These are phyloP conservation scores for Didymella arachidicola DNA, from an alignment of 2,329 filamentous ascomycete genomes.

Conservation along the genomic window DNA sequence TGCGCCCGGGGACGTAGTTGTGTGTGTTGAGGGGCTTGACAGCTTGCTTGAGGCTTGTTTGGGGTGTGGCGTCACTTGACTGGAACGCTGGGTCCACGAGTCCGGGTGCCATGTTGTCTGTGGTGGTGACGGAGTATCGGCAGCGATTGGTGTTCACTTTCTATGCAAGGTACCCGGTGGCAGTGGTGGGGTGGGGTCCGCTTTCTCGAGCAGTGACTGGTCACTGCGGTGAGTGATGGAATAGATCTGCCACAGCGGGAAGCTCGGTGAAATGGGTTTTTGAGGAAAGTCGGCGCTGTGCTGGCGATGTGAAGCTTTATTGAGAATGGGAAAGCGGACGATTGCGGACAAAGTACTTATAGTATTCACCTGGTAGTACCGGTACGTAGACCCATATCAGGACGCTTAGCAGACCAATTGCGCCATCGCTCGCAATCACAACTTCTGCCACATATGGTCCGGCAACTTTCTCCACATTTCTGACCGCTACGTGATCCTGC, in stretches of 20 bases:
- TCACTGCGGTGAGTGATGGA: not conserved
- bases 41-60: constrained; percentile 21
- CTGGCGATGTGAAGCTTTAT: constrained; percentile 2
- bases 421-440: constrained; percentile 50
- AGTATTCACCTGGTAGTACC: constrained; percentile 8
- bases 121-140: constrained; percentile 3
- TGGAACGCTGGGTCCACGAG: constrained; percentile 41
- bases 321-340: constrained; percentile 1
- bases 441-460: constrained; percentile 15
- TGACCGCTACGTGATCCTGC: constrained; percentile 11
- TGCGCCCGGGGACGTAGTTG: constrained; percentile 59
- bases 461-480: constrained; percentile 21
- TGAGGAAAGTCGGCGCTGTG: not conserved
- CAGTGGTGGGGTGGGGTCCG: constrained; percentile 1
- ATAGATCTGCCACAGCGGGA: not conserved
- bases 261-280: not conserved
- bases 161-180: constrained; percentile 13
- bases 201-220: not conserved
- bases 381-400: constrained; percentile 20
- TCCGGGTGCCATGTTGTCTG: constrained; percentile 42
- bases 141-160: constrained; percentile 4
- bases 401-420: constrained; percentile 31
- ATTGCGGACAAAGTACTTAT: constrained; percentile 22
- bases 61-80: constrained; percentile 19
- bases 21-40: constrained; percentile 38